phyloP scores from a whole-genome alignment of 192 early-diverging fungal genomes.

The Podila clonocystis region DNA sequence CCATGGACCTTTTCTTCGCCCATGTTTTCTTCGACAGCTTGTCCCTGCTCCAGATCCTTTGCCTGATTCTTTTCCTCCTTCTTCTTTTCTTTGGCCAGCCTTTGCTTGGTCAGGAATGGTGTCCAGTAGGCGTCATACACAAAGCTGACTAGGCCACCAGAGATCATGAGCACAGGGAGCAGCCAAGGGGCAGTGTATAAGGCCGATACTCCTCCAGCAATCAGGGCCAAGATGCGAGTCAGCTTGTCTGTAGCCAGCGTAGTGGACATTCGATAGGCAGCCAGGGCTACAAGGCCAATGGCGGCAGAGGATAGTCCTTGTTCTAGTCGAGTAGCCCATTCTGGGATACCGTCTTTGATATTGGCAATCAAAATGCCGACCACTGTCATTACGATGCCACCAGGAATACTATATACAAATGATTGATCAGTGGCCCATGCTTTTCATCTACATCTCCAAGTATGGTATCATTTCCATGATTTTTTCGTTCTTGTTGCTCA shows the following conservation, averaged over 20 bases:
- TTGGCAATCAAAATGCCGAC: conserved; percentile 57
- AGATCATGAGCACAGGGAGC: conserved; percentile 63
- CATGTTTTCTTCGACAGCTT: no score
- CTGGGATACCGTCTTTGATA: conserved; percentile 53
- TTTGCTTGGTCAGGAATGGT: not conserved
- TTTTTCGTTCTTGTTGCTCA: conserved; percentile 6
- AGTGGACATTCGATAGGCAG: conserved; percentile 58
- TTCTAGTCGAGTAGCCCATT: conserved; percentile 58
- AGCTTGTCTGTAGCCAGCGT: conserved; percentile 47
- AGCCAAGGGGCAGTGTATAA: conserved; percentile 58
- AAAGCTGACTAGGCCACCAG: conserved; percentile 53
- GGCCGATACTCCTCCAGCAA: conserved; percentile 36
- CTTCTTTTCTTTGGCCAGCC: not conserved
- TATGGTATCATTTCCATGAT: no score
- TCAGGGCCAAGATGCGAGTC: conserved; percentile 39
- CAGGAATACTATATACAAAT: conserved; percentile 52
- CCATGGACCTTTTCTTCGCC: not conserved
- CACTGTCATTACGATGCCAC: conserved; percentile 63
- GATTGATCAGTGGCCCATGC: not conserved
- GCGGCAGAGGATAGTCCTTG: conserved; percentile 65
- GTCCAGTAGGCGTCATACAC: conserved; percentile 19
- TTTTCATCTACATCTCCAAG: no score
- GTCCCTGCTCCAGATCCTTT: conserved; percentile 5
- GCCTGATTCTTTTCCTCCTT: not conserved
- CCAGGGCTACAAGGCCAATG: conserved; percentile 69